A percentile compares a stretch with the other conserved stretches of the same genome.
These are phyloP conservation scores for Rhododendron mucronatum DNA, from an alignment of 148 eudicot genomes.

Conservation along the genomic window DNA sequence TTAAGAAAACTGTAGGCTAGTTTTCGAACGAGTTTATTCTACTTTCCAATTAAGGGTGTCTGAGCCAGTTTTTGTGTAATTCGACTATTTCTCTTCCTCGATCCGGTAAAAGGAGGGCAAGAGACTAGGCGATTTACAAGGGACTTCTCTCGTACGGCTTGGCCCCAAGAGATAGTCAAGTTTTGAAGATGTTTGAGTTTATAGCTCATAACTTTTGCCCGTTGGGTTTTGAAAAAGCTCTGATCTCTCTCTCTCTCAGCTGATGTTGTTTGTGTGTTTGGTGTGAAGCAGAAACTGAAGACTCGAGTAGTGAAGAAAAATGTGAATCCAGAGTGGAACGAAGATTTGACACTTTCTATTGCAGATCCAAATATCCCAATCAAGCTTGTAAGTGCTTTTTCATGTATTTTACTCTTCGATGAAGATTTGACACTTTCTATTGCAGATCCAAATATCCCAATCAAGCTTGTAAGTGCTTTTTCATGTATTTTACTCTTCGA, in stretches of 20 bases:
- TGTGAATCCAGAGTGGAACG: slow-evolving; percentile 78
- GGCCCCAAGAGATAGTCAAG: too few relatives aligned
- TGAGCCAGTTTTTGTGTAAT: too few relatives aligned
- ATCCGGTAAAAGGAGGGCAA: too few relatives aligned
- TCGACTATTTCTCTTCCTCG: too few relatives aligned
- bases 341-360: slow-evolving; percentile 60
- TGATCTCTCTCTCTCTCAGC: not conserved
- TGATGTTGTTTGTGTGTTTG: not conserved
- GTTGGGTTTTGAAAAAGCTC: not conserved
- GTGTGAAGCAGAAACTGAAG: slow-evolving; percentile 54
- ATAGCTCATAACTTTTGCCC: too few relatives aligned
- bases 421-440: slow-evolving; percentile 67
- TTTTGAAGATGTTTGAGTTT: too few relatives aligned
- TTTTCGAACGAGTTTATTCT: too few relatives aligned
- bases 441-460: slow-evolving; percentile 24
- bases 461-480: slow-evolving; percentile 39
- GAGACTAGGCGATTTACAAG: too few relatives aligned
- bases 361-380: slow-evolving; percentile 24
- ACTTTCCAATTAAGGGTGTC: too few relatives aligned
- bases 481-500: not conserved
- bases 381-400: slow-evolving; percentile 54
- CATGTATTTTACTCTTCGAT: too few relatives aligned
- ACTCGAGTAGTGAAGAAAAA: slow-evolving; percentile 52
- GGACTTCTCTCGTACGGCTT: too few relatives aligned
- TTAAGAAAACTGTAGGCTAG: too few relatives aligned